Conservation (phyloP, 2,329 filamentous ascomycete species). For the Verticillium nonalfalfae region DNA sequence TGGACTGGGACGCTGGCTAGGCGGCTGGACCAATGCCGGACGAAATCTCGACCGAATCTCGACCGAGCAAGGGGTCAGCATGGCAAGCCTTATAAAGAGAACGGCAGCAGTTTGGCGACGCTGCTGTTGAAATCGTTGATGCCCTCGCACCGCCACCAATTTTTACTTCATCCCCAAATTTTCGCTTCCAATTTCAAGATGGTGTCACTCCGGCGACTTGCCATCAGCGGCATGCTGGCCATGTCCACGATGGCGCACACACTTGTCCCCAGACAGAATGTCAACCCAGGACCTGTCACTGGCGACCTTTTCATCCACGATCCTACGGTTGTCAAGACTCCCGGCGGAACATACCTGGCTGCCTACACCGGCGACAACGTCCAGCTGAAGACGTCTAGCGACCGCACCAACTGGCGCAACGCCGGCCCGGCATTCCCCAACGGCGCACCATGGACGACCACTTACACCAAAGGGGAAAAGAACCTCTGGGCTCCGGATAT, state of each 20-base stretch:
- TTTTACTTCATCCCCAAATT: neutral
- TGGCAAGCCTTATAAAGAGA: neutral
- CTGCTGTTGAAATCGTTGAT: neutral
- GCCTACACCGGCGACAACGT: slow-evolving; percentile 20
- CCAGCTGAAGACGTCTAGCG: slow-evolving; percentile 22
- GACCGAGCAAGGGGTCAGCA: neutral
- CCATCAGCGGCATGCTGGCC: slow-evolving; percentile 16
- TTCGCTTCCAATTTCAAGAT: neutral
- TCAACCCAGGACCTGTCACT: slow-evolving; percentile 16
- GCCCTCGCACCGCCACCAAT: neutral
- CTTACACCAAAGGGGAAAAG: slow-evolving; percentile 19
- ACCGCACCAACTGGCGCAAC: slow-evolving; percentile 21
- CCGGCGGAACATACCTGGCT: slow-evolving; percentile 18
- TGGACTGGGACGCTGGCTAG: neutral
- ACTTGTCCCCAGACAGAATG: slow-evolving; percentile 5
- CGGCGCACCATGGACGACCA: slow-evolving; percentile 22
- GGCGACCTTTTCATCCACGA: slow-evolving; percentile 20
- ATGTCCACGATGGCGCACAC: slow-evolving; percentile 9
- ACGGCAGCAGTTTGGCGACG: neutral
- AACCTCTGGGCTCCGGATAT: slow-evolving; percentile 49
- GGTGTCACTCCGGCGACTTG: slow-evolving; percentile 13
- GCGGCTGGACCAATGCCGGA: neutral
- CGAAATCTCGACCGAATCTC: neutral
- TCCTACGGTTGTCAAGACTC: slow-evolving; percentile 20
- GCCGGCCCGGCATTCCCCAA: slow-evolving; percentile 21